Percentiles rank a stretch among this genome's conserved stretches.
Conservation (phyloP, 2,329 filamentous ascomycete species). For the Pyricularia sp. region DNA sequence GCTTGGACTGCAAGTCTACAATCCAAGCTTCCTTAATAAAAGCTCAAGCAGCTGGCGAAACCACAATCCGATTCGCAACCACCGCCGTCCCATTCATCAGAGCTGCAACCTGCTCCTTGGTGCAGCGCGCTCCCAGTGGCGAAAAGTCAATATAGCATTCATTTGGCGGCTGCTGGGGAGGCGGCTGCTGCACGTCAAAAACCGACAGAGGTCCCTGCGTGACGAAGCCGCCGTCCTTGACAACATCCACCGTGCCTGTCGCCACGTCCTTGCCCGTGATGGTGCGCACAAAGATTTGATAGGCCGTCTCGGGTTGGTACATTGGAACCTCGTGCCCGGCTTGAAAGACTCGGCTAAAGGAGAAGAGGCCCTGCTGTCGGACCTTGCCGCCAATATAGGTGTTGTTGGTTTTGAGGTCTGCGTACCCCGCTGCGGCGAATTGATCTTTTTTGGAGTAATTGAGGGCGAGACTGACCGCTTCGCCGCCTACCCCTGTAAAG, state of each 20-base stretch:
- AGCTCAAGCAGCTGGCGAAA: neutral
- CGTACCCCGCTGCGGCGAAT: conserved; percentile 56
- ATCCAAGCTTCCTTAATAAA: neutral
- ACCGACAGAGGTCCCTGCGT: conserved; percentile 1
- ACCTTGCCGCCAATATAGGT: conserved; percentile 53
- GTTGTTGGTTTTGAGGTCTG: conserved; percentile 49
- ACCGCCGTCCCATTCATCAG: conserved; percentile 40
- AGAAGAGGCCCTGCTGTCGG: conserved; percentile 56
- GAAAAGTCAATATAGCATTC: neutral
- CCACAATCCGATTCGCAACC: conserved; percentile 24
- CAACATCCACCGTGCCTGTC: conserved; percentile 24
- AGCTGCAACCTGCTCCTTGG: conserved; percentile 36
- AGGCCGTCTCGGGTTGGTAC: conserved; percentile 35
- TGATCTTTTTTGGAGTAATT: conserved; percentile 41
- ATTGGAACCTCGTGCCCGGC: conserved; percentile 35
- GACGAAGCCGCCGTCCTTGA: neutral
- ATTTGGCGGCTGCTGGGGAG: neutral
- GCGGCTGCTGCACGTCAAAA: neutral
- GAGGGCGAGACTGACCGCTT: conserved; percentile 41
- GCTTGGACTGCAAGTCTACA: neutral
- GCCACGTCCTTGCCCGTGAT: conserved; percentile 36
- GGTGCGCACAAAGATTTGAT: conserved; percentile 40
- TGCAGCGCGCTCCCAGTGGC: neutral
- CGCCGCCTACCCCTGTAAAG: conserved; percentile 35
- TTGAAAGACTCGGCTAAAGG: conserved; percentile 46